Evolutionary conservation across 2,329 filamentous ascomycete genomes (phyloP).

Genomic region (Hortaea sp.): DNA sequence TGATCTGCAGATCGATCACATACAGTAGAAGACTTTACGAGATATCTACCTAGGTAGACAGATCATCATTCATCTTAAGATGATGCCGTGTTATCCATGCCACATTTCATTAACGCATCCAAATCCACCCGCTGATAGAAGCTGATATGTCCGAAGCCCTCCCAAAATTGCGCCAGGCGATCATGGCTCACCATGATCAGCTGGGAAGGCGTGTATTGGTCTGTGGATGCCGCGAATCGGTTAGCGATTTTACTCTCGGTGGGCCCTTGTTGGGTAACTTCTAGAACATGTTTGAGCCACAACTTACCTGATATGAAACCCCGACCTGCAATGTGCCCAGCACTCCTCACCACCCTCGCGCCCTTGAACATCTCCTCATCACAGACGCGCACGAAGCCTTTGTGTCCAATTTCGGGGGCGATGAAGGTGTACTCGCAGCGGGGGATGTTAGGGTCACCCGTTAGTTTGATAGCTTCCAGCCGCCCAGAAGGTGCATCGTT

Average conservation of each 20-base stretch:
- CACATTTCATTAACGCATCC: constrained; percentile 22
- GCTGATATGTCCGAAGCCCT: constrained; percentile 42
- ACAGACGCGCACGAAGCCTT: constrained; percentile 54
- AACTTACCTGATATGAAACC: constrained; percentile 62
- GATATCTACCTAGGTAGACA: too few species aligned
- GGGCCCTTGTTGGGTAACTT: background rate
- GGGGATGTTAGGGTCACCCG: constrained; percentile 82
- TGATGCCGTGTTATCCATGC: background rate
- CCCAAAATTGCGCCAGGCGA: constrained; percentile 73
- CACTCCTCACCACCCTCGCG: constrained; percentile 60
- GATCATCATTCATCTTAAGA: too few species aligned
- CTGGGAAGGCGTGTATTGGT: constrained; percentile 63
- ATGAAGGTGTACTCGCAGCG: constrained; percentile 76
- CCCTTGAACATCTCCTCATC: constrained; percentile 62
- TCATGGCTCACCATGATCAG: constrained; percentile 72
- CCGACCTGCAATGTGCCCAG: constrained; percentile 65
- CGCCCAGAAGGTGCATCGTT: constrained; percentile 47
- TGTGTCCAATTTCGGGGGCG: constrained; percentile 62
- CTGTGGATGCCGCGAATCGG: constrained; percentile 42
- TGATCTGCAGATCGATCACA: too few species aligned
- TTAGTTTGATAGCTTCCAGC: constrained; percentile 79
- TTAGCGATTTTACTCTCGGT: background rate
- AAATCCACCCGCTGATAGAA: constrained; percentile 40
- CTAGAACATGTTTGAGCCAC: constrained; percentile 2
- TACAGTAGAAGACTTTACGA: too few species aligned